Base-by-base conservation (phyloP, 768 basidiomycete species). In the Naganishia friedmannii region DNA sequence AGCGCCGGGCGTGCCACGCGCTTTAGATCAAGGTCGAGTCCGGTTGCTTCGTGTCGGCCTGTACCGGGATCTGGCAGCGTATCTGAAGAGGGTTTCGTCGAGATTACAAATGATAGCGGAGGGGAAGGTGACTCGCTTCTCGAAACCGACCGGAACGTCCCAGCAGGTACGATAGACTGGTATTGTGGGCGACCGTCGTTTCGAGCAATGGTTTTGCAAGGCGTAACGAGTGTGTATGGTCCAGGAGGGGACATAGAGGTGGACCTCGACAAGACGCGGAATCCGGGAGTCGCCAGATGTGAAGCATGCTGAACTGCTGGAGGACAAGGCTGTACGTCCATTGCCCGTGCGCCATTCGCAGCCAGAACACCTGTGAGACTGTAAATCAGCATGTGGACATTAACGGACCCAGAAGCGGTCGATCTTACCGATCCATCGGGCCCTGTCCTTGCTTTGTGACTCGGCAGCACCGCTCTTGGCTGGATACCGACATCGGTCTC, bases 401-500 rank as follows among this genome's bases (percentile, higher is more conserved):
- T 19, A 8, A 17, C 19, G 19, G 34, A 42, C 15, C 6, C 53
- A 32, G 10, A 51, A 26, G 32, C 19, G 1, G 28, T 53, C 26
- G 19, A 8, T 67, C 78, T 73, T 58, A 80, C 79, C 79, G 71
- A 80, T 79, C 79, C 79, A 80, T 63, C 74, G 76, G 9, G 78
- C 77, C 17, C 39, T 68, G 15, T 58, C 70, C 10, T 48, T 65
- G 10, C 72, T 73, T 46, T 66, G 71, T 21, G 67, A 3, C 4
- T 51, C n/a, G 48, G 48, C n/a, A 4, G 6, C 48, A n/a, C n/a
- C n/a, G n/a, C n/a, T n/a, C n/a, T 51, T 51, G 3, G 48, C 23
- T 13, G 48, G 48, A 23, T 51, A 51, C 3, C n/a, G 48, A 12
- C n/a, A 51, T 12, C 19, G 3, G 48, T 51, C 48, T n/a, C 48